Percentiles rank a stretch among this genome's conserved stretches.
These are phyloP conservation scores for Massospora cicadina DNA, from an alignment of 371 early-diverging fungal genomes.

Conservation along the genomic window DNA sequence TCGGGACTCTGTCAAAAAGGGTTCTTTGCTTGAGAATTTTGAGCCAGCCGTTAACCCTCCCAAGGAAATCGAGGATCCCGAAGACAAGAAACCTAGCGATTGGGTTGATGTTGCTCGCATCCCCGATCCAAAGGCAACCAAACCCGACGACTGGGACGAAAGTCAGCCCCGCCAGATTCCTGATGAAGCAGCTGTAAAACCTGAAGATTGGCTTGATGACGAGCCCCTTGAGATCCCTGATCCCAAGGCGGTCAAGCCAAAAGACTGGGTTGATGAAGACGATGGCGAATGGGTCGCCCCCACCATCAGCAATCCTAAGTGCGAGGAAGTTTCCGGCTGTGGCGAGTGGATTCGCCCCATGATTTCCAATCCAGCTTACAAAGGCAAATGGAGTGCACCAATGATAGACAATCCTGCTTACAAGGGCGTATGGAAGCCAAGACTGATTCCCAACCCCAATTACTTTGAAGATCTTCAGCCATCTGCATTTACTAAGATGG, in stretches of 20 bases:
- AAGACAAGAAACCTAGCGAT: constrained; percentile 78
- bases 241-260: constrained; percentile 78
- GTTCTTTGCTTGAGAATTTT: constrained; percentile 73
- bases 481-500: constrained; percentile 42
- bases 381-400: constrained; percentile 65
- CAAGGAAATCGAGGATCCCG: constrained; percentile 81
- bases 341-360: constrained; percentile 39
- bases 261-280: constrained; percentile 81
- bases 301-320: constrained; percentile 52
- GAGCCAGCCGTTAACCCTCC: constrained; percentile 56
- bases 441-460: constrained; percentile 76
- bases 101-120: constrained; percentile 90
- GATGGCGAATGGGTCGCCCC: constrained; percentile 84
- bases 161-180: constrained; percentile 38
- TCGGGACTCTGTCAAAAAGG: constrained; percentile 42
- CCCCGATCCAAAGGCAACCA: constrained; percentile 62
- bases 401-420: constrained; percentile 86
- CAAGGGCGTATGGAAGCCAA: constrained; percentile 87
- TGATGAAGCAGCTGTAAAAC: constrained; percentile 78
- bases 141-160: constrained; percentile 79
- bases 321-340: constrained; percentile 50
- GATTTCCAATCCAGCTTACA: constrained; percentile 77
- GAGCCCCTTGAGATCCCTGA: constrained; percentile 60
- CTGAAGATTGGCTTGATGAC: constrained; percentile 77
- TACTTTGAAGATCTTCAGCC: constrained; percentile 50